Conservation (phyloP, 176 grass and related monocot species). For the Musa itinerans region DNA sequence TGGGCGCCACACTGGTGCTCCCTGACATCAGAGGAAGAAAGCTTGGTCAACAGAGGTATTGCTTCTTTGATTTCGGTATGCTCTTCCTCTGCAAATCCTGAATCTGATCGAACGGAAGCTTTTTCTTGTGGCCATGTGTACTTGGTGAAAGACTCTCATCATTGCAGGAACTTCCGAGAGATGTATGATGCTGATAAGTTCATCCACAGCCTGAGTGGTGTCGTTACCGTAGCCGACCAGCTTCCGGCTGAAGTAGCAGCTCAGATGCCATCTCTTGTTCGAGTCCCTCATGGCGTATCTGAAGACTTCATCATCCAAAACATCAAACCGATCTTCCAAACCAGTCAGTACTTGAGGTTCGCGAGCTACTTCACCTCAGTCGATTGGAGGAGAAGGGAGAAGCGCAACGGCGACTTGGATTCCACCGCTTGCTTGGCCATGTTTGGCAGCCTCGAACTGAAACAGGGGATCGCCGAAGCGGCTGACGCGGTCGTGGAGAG, state of each 20-base stretch:
- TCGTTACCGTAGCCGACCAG: conserved; percentile 6
- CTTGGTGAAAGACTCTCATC: neutral
- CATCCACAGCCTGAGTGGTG: conserved; percentile 10
- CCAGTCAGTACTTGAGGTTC: conserved; percentile 20
- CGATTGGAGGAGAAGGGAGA: neutral
- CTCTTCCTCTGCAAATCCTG: neutral
- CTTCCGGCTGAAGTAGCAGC: conserved; percentile 15
- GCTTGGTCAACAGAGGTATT: conserved; percentile 19
- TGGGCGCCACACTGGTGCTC: conserved; percentile 18
- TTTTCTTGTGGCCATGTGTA: neutral
- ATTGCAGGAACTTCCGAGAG: conserved; percentile 25
- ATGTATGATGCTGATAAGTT: conserved; percentile 26
- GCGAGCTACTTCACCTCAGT: conserved; percentile 22
- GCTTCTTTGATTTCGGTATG: neutral
- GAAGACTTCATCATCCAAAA: conserved; percentile 15
- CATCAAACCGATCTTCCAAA: conserved; percentile 23
- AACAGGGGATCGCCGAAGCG: conserved; percentile 8
- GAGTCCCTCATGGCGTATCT: conserved; percentile 21
- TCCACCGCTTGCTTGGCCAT: conserved; percentile 21
- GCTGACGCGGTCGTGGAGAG: conserved; percentile 14
- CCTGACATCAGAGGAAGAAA: conserved; percentile 26
- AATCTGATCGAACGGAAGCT: neutral
- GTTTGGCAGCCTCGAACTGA: conserved; percentile 23
- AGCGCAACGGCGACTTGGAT: conserved; percentile 11
- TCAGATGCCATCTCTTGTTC: conserved; percentile 6